phyloP scores from a whole-genome alignment of 495 filamentous ascomycete genomes.

The Neurospora sp. region DNA sequence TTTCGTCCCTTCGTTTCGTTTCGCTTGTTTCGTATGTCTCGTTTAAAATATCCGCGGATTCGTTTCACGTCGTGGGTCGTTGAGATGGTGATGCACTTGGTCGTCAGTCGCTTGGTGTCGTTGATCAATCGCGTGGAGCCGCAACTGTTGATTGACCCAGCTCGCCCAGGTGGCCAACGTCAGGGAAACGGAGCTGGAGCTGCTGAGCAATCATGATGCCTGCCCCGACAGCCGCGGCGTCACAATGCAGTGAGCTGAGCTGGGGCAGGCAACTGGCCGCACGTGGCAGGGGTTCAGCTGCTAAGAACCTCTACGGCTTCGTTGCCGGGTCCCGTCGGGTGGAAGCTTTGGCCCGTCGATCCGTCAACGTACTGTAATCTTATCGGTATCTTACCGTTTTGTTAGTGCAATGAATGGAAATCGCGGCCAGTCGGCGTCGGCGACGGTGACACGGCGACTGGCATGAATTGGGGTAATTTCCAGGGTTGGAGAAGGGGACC shows the following conservation, averaged over 20 bases:
- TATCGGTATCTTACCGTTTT: not conserved
- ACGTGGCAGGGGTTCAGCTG: not conserved
- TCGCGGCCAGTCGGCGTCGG: not conserved
- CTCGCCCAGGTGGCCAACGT: not conserved
- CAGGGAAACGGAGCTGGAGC: not conserved
- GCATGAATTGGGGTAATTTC: not conserved
- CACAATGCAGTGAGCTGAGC: not conserved
- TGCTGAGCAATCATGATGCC: not conserved
- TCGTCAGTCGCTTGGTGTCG: not conserved
- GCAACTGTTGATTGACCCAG: not conserved
- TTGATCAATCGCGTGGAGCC: not conserved
- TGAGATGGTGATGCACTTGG: not conserved
- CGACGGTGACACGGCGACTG: not conserved
- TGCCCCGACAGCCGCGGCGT: not conserved
- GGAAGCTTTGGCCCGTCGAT: not conserved
- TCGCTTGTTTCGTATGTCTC: not conserved
- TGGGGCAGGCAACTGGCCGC: not conserved
- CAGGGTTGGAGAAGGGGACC: not conserved
- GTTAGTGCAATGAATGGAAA: not conserved
- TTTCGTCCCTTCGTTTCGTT: not conserved
- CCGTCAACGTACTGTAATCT: not conserved
- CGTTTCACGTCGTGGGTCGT: not conserved
- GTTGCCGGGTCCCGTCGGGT: not conserved
- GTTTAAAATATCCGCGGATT: not conserved
- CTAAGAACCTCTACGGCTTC: not conserved